Evolutionary conservation across 495 filamentous ascomycete genomes (phyloP), one percentile per base, ranked within the genome.

Genomic region (Hypoxylon crocopeplum): DNA sequence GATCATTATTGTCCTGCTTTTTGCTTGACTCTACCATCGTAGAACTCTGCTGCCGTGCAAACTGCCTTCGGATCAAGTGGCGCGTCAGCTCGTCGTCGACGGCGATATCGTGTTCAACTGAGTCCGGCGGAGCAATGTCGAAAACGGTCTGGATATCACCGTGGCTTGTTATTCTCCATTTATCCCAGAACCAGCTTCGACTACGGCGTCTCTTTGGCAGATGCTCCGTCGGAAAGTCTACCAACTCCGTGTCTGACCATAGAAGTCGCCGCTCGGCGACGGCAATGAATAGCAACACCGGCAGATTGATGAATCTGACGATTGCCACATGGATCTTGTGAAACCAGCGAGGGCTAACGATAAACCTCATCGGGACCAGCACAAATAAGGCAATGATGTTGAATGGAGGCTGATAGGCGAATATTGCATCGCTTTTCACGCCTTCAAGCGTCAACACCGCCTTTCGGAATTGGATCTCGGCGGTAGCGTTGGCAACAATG

Each of bases 381-480:
- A 87, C 55, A 38, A 84, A 59, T 19, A 89, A 66, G 39, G 88
- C 88, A 45, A 89, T 69, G 56, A 91, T 78, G 69, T 91, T 91
- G 73, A 89, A 87, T 3, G 88, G 88, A 7, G 88, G 86, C 39
- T 84, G 81, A 63, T 90, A 91, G 19, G 88, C 82, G 54, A 91
- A 91, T 55, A 89, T 81, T 29, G 86, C 82, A 59, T 91, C 88
- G 62, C 80, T 81, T 60, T 91, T 91, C 54, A 91, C 88, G 40
- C 87, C 87, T 70, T 90, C 86, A 15, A 90, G 84, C 0, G 88
- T 90, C n/a, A 88, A 68, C 3, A 91, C 88, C 2, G 88, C 84
- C 41, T 82, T 79, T 46, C 86, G 80, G 66, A 88, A 91, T 66
- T 88, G 85, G 32, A 88, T 85, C 69, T 91, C 88, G 13, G 86